A percentile compares a stretch with the other conserved stretches of the same genome.
phyloP scores from a whole-genome alignment of 805 yeast genomes.

The Kluyveromyces aestuarii region DNA sequence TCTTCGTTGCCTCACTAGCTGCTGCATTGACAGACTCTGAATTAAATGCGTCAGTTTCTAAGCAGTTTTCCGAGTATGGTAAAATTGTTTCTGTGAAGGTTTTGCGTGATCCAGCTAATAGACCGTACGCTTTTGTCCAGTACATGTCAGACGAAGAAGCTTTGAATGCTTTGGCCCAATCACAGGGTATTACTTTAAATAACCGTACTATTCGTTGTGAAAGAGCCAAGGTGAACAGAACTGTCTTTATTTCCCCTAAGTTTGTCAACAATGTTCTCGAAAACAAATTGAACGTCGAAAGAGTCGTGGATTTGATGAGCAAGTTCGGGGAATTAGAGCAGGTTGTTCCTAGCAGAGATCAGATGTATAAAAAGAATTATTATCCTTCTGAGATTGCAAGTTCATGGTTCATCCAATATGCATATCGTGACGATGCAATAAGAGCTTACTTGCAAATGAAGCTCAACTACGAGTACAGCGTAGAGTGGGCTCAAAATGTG shows the following conservation, averaged over 20 bases:
- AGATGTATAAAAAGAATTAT: constrained; percentile 11
- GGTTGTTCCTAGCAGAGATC: constrained; percentile 36
- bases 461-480: constrained; percentile 43
- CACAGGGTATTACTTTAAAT: constrained; percentile 59
- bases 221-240: constrained; percentile 84
- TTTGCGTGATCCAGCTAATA: constrained; percentile 64
- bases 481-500: constrained; percentile 83
- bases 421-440: constrained; percentile 79
- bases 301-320: constrained; percentile 33
- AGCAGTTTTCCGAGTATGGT: constrained; percentile 67
- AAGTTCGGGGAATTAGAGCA: constrained; percentile 73
- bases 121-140: constrained; percentile 93
- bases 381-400: constrained; percentile 20
- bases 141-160: constrained; percentile 66
- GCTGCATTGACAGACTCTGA: constrained; percentile 61
- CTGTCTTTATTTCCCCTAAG: constrained; percentile 43
- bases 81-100: constrained; percentile 67
- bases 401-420: constrained; percentile 71
- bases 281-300: constrained; percentile 15
- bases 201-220: constrained; percentile 81
- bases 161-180: constrained; percentile 51
- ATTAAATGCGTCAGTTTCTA: constrained; percentile 56
- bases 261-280: constrained; percentile 1
- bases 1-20: constrained; percentile 78
- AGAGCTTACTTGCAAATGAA: constrained; percentile 69